Base-by-base conservation (phyloP, 495 filamentous ascomycete genomes). In the Trichoderma parareesei region DNA sequence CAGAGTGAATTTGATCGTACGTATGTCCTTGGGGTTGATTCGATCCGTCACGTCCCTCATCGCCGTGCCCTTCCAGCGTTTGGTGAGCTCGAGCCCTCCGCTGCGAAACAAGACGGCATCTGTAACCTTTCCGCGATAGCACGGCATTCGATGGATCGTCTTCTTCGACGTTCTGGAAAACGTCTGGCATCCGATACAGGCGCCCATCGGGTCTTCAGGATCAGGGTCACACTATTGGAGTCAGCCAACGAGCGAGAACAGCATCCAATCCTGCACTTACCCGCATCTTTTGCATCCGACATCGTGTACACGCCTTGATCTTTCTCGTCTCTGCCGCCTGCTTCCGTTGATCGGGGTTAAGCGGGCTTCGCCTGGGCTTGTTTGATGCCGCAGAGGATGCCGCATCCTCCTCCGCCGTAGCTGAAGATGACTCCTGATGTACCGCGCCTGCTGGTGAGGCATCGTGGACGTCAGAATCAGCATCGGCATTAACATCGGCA, bases 231-330 rank as follows among this genome's bases (percentile, higher is more conserved):
- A 75, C 73, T 75, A 35, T 4, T 42, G 60, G 71, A 10, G 69
- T 69, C 63, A 38, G 33, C 64, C 55, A 35, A 8, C 57, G 18
- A 49, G 60, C 44, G 27, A 65, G 60, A 27, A 37, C 42, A 65
- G 37, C 73, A 42, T 8, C 2, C 11, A 18, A 53, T 11, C 13
- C 44, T 1, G 20, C 14, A 59, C 78, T 67, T 73, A 81, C 79
- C 60, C 69, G 73, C 61, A 78, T 70, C 35, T 74, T 73, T 64
- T 80, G 77, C 65, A 72, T 74, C 40, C 75, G 76, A 62, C 79
- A 81, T 55, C 79, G 74, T 63, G 79, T 67, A 64, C 79, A 81
- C 2, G 78, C 78, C 33, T 73, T 75, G 38, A 74, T 60, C 53
- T 67, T 73, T 43, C 76, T 71, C 3, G 76, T 78, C 33, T 71